Base-by-base conservation (phyloP, 768 basidiomycete genomes). In the Astraeus odoratus region DNA sequence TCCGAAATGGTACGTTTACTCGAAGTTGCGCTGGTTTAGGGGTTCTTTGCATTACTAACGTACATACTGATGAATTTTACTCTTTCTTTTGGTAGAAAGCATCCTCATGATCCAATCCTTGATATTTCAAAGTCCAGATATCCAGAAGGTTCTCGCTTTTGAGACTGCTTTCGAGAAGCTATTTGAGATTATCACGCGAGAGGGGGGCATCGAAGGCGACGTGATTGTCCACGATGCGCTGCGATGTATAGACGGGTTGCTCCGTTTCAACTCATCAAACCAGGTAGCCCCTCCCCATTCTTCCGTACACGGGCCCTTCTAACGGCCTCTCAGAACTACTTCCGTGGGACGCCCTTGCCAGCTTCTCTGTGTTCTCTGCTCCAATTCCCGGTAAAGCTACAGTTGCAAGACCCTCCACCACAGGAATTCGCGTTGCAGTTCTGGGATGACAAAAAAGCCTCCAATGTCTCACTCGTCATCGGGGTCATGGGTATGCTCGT, bases 161-260 rank as follows among this genome's bases (percentile, higher is more conserved):
- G 92, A 93, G 54, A 93, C 96, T 16, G 89, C 88, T 1, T 98
- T 99, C 57, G 96, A 99, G 69, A 90, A 86, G 59, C 75, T 99
- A 24, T 92, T 98, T 67, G 82, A 82, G 44, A 92, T 88, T 39
- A 77, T 98, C 49, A 75, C 78, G 8, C 75, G 79, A 50, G 95
- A 97, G 63, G 90, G 92, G 18, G 96, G 96, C 0, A 73, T 93
- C 19, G 94, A 97, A 54, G 93, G 94, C 13, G 92, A 92, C 8
- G 74, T 85, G 44, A 83, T 88, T 34, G 80, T 88, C 0, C 83
- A 87, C 52, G 84, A 92, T 52, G 88, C 89, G n/a, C 67, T 99
- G 46, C 73, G 77, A 15, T 92, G 88, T 51, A 78, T 92, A 13
- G 92, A 92, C 50, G 77, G 78, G n/a, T 68, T 99, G 18, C 70